These are phyloP conservation scores for Verticillium nubilum DNA, from an alignment of 2,329 filamentous ascomycete species.

Conservation along the genomic window DNA sequence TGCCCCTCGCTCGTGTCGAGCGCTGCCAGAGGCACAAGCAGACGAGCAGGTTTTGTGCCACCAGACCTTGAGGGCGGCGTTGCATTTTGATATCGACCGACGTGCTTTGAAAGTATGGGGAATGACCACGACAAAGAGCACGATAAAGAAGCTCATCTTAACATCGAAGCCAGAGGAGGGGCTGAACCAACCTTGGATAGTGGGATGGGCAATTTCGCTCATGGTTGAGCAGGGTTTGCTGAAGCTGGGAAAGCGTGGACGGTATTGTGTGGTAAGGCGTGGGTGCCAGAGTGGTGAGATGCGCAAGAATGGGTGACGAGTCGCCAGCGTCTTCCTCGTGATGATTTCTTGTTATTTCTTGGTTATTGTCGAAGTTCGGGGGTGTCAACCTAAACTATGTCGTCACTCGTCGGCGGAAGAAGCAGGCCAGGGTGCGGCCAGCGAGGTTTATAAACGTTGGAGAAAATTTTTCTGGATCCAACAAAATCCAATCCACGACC, in stretches of 20 bases:
- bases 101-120: too few species aligned
- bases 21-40: too few species aligned
- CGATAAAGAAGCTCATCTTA: neutral
- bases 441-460: neutral
- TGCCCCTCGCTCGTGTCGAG: too few species aligned
- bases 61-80: too few species aligned
- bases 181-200: conserved; percentile 48
- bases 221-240: conserved; percentile 27
- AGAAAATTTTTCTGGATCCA: conserved; percentile 3
- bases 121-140: neutral
- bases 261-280: neutral
- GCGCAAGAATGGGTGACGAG: neutral
- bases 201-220: conserved; percentile 51
- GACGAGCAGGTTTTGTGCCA: too few species aligned
- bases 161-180: neutral
- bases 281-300: conserved; percentile 1
- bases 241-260: neutral
- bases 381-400: neutral
- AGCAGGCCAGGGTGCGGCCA: neutral
- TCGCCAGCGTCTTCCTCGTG: neutral
- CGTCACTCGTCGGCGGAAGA: neutral
- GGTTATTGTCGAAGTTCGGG: neutral
- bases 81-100: too few species aligned
- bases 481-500: neutral
- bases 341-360: too few species aligned